These are phyloP conservation scores for Cercospora sp. DNA, from an alignment of 2,329 filamentous ascomycete genomes.

Conservation along the genomic window DNA sequence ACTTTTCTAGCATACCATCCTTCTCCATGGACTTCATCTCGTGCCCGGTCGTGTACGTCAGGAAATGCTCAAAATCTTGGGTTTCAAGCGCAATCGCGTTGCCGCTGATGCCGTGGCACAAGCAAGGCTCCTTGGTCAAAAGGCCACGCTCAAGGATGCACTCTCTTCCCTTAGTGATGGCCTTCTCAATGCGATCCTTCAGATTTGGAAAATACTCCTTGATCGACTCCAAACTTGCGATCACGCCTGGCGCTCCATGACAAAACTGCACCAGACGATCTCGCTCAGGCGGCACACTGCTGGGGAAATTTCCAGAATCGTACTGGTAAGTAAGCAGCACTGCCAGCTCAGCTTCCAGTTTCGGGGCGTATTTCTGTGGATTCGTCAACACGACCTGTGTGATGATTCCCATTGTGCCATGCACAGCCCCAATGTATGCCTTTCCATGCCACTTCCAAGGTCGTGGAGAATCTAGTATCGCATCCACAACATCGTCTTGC, in stretches of 20 bases:
- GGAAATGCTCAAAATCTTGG: slow-evolving; percentile 57
- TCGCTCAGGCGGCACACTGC: slow-evolving; percentile 52
- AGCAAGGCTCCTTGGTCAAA: slow-evolving; percentile 63
- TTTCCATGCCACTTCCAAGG: slow-evolving; percentile 67
- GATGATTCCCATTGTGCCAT: slow-evolving; percentile 69
- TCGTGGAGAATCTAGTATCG: slow-evolving; percentile 57
- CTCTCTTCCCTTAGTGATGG: slow-evolving; percentile 53
- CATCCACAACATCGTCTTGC: slow-evolving; percentile 58
- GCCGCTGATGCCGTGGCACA: slow-evolving; percentile 65
- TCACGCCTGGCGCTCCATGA: slow-evolving; percentile 65
- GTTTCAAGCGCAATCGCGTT: slow-evolving; percentile 60
- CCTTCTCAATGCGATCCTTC: slow-evolving; percentile 53
- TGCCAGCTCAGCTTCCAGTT: slow-evolving; percentile 55
- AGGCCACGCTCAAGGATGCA: slow-evolving; percentile 60
- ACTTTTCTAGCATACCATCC: slow-evolving; percentile 54
- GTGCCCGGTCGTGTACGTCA: slow-evolving; percentile 58
- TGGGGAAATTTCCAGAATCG: slow-evolving; percentile 64
- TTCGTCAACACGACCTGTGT: slow-evolving; percentile 66
- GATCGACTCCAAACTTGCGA: slow-evolving; percentile 59
- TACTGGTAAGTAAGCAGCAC: slow-evolving; percentile 61
- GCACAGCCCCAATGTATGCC: slow-evolving; percentile 64
- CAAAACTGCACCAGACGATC: slow-evolving; percentile 63
- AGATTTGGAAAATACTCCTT: slow-evolving; percentile 58
- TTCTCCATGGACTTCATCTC: slow-evolving; percentile 56
- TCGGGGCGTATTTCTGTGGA: slow-evolving; percentile 54